Evolutionary conservation across 1,284 basidiomycete species (phyloP).

Genomic region (Violaceomyces palustris): DNA sequence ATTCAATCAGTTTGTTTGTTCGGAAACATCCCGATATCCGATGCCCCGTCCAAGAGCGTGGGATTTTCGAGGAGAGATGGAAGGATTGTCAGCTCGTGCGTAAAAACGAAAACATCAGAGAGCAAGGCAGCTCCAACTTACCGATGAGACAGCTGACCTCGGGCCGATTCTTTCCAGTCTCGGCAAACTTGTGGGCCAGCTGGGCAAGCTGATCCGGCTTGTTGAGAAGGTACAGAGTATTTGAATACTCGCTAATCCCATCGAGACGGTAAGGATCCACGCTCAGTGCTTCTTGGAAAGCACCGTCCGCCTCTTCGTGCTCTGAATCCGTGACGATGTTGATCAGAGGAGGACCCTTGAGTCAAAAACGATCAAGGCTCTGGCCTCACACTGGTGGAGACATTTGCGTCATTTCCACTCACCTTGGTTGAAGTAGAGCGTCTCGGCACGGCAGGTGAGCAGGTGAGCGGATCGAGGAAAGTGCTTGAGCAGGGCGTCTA

Average conservation of each 20-base stretch:
- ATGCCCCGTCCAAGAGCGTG: no score
- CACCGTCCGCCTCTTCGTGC: conserved; percentile 34
- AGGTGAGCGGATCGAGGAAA: conserved; percentile 83
- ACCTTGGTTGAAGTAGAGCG: conserved; percentile 18
- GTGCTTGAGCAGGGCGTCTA: conserved; percentile 62
- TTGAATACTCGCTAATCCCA: conserved; percentile 92
- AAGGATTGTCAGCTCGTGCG: no score
- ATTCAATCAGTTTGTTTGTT: background rate
- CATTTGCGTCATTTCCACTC: background rate
- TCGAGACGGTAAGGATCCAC: conserved; percentile 86
- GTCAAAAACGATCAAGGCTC: no score
- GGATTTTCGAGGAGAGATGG: no score
- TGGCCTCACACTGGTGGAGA: no score
- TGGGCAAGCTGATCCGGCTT: conserved; percentile 81
- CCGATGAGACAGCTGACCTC: conserved; percentile 89
- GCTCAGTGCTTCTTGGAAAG: conserved; percentile 44
- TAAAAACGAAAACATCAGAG: no score
- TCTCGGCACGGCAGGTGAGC: conserved; percentile 56
- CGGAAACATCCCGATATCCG: background rate
- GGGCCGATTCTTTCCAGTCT: conserved; percentile 38
- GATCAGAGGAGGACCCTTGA: no score
- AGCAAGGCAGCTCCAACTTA: conserved; percentile 54
- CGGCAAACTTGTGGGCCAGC: conserved; percentile 65
- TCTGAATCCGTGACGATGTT: no score
- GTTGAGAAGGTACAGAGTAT: conserved; percentile 92